Evolutionary conservation across 2,329 filamentous ascomycete species (phyloP).

Genomic region (Neofusicoccum ribis): DNA sequence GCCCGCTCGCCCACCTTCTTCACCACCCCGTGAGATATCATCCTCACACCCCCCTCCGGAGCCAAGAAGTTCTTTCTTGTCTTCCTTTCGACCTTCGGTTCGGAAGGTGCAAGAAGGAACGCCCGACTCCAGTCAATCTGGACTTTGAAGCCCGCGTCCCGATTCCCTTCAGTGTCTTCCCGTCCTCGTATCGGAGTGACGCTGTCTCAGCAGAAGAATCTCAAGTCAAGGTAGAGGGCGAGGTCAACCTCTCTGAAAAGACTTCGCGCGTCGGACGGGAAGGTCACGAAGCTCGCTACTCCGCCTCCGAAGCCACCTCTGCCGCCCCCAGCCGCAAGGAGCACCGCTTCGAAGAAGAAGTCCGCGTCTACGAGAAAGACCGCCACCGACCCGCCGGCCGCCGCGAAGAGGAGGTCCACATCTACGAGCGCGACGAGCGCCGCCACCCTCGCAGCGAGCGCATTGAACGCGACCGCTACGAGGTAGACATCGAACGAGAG

Average conservation of each 20-base stretch:
- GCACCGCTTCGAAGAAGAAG: constrained; percentile 77
- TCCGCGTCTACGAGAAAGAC: constrained; percentile 80
- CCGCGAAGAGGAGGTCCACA: constrained; percentile 33
- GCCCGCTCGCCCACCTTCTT: constrained; percentile 15
- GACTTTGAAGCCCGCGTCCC: constrained; percentile 99
- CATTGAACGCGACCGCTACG: constrained; percentile 22
- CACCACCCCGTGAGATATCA: constrained; percentile 22
- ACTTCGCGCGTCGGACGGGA: constrained; percentile 92
- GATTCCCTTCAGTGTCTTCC: constrained; percentile 99
- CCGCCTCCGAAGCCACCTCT: constrained; percentile 46
- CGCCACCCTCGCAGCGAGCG: constrained; percentile 12
- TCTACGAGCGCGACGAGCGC: constrained; percentile 29
- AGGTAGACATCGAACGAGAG: constrained; percentile 32
- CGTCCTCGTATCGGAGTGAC: constrained; percentile 89
- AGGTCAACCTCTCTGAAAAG: constrained; percentile 73
- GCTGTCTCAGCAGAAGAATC: constrained; percentile 61
- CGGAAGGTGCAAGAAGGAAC: constrained; percentile 72
- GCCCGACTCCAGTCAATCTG: constrained; percentile 88
- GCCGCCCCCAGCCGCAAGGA: constrained; percentile 51
- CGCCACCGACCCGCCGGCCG: constrained; percentile 63
- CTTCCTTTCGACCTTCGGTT: constrained; percentile 64
- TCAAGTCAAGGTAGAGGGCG: constrained; percentile 82
- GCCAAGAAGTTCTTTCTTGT: constrained; percentile 60
- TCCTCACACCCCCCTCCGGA: constrained; percentile 33
- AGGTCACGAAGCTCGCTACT: constrained; percentile 82